Evolutionary conservation across 2,329 filamentous ascomycete genomes (phyloP).

Genomic region (Pseudogymnoascus sp.): DNA sequence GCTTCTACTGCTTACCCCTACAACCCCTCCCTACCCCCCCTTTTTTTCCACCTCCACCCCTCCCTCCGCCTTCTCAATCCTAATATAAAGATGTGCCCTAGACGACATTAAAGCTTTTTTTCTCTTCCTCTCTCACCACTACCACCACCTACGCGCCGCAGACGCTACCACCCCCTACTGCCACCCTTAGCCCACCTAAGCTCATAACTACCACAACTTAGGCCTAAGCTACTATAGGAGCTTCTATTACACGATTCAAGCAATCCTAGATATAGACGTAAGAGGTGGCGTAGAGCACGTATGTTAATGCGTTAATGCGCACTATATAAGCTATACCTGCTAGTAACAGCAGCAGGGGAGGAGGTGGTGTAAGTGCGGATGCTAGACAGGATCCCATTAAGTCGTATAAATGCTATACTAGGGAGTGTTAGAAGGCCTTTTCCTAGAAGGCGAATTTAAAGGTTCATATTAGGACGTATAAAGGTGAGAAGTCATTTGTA

Average conservation of each 20-base stretch:
- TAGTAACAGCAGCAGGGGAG: neutral
- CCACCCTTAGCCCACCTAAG: neutral
- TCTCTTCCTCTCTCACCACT: neutral
- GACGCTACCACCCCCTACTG: too few species aligned
- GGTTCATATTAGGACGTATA: slow-evolving; percentile 83
- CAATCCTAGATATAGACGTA: neutral
- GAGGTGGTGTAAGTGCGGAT: neutral
- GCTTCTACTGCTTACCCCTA: neutral
- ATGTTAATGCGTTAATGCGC: slow-evolving; percentile 84
- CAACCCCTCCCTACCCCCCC: neutral
- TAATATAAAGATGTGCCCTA: neutral
- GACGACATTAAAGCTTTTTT: neutral
- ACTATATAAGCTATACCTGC: slow-evolving; percentile 58
- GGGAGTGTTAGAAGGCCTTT: slow-evolving; percentile 74
- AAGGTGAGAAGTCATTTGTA: slow-evolving; percentile 84
- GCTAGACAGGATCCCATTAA: slow-evolving; percentile 21
- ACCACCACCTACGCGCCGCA: too few species aligned
- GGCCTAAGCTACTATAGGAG: too few species aligned
- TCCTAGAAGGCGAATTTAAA: slow-evolving; percentile 88
- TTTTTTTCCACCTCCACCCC: neutral
- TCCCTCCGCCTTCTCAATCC: neutral
- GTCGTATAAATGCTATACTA: slow-evolving; percentile 66
- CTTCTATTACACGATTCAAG: neutral
- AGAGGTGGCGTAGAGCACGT: slow-evolving; percentile 64
- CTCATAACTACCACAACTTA: neutral